Percentiles rank a stretch among this genome's conserved stretches.
Conservation (phyloP, 371 early-diverging fungal species). For the Mucor mucedo region DNA sequence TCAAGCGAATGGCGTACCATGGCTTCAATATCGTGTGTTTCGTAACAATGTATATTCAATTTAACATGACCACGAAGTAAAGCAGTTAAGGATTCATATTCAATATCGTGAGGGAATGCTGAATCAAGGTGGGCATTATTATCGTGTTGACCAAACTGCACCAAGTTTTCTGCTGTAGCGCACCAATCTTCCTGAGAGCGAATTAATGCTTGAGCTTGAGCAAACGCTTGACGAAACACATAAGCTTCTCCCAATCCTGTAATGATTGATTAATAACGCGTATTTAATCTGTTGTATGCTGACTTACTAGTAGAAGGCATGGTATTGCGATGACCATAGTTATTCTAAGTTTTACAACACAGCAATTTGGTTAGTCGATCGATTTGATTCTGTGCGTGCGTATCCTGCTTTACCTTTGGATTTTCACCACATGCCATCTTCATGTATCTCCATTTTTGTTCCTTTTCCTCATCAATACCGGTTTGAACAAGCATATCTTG, state of each 20-base stretch:
- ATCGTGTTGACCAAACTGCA: neutral
- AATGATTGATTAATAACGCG: no score
- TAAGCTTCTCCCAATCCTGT: conserved; percentile 76
- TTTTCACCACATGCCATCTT: conserved; percentile 88
- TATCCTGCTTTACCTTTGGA: conserved; percentile 67
- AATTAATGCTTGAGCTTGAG: conserved; percentile 59
- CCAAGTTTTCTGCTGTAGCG: conserved; percentile 45
- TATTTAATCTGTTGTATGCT: neutral
- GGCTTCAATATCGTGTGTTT: conserved; percentile 73
- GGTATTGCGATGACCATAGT: conserved; percentile 32
- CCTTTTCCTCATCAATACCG: conserved; percentile 36
- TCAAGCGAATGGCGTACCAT: conserved; percentile 76
- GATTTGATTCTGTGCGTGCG: conserved; percentile 42
- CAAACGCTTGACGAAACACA: conserved; percentile 68
- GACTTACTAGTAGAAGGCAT: conserved; percentile 40
- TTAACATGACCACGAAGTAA: conserved; percentile 73
- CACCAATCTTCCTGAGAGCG: conserved; percentile 83
- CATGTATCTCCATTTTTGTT: conserved; percentile 67
- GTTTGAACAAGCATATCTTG: conserved; percentile 73
- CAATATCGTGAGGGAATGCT: conserved; percentile 69
- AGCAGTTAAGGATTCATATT: conserved; percentile 67
- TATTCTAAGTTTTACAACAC: conserved; percentile 5
- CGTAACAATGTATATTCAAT: conserved; percentile 79
- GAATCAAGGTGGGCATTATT: conserved; percentile 30
- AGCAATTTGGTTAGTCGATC: no score